Base-by-base conservation (phyloP, 2,329 filamentous ascomycete species). In the Hysterium pulicare region DNA sequence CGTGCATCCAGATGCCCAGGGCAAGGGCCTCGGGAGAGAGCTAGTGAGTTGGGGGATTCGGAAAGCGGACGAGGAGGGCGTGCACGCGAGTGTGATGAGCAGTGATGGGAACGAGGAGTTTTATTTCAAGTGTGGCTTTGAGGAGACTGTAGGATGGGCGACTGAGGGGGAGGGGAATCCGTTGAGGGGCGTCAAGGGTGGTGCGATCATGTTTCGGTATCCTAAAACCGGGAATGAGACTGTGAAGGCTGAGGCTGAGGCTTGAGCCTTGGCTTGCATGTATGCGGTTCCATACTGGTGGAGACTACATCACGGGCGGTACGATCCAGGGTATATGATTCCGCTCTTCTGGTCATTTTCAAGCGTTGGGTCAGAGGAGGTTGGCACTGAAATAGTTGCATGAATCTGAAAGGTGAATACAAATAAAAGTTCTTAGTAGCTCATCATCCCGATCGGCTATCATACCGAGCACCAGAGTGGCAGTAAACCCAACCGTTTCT, bases 31-130 rank as follows among this genome's bases (percentile, higher is more conserved):
- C 9, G 72, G 71, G 1, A 58, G 55, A 4, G 49, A 49, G 19
- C 59, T 76, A 6, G 70, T 72, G 9, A 41, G 54, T 19, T 73
- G 69, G 70, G 72, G 72, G 0, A 47, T 74, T 0, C 53, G 67
- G 1, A 50, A 57, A 26, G 67, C 70, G 1, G 48, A 60, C 33
- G 41, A 54, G 10, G 70, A 72, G 9, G 57, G 55, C 0, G 47
- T 73, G n/a, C 58, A 59, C 43, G 62, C 70, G 19, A 69, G 63
- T 16, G 67, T 74, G 0, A 55, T 71, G 13, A 59, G 62, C 32
- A 64, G 67, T 4, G 50, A 62, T 4, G 65, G 61, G 2, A 72
- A 64, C 16, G 68, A 72, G 16, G 52, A 38, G 0, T 75, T 74
- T 41, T 74, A 72, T 44, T 44, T 57, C 19, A 53, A 48, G 9